Evolutionary conservation across 2,329 filamentous ascomycete species (phyloP).

Genomic region (Sporothrix luriei): DNA sequence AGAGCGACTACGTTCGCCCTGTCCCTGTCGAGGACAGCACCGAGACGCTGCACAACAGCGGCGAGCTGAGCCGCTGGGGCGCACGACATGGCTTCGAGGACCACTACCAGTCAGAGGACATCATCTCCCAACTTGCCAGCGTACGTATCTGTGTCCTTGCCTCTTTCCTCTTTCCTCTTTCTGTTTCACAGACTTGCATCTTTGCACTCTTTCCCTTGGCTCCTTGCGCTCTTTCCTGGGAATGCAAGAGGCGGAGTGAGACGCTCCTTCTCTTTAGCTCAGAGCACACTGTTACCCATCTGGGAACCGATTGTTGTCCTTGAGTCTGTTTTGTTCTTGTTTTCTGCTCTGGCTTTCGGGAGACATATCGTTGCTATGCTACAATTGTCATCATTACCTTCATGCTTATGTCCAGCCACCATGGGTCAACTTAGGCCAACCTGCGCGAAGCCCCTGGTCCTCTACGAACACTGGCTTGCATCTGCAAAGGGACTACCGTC

Average conservation of each 20-base stretch:
- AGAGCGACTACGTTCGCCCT: constrained; percentile 56
- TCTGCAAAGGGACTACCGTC: neutral
- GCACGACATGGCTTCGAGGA: constrained; percentile 88
- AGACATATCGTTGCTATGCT: too few relatives aligned
- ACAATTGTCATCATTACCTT: neutral
- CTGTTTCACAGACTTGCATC: neutral
- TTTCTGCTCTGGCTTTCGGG: neutral
- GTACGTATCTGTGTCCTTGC: constrained; percentile 53
- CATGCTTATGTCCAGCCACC: neutral
- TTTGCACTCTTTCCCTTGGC: neutral
- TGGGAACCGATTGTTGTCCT: neutral
- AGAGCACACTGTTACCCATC: neutral
- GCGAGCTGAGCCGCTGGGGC: constrained; percentile 51
- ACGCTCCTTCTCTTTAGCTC: neutral
- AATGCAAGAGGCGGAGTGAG: neutral
- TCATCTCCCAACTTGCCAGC: constrained; percentile 79
- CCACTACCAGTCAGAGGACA: constrained; percentile 87
- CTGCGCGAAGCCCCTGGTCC: neutral
- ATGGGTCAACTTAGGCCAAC: neutral
- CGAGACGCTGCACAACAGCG: constrained; percentile 30
- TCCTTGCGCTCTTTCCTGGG: neutral
- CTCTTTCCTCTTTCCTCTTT: constrained; percentile 14
- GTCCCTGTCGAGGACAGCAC: constrained; percentile 40
- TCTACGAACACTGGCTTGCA: neutral
- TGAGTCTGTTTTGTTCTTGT: neutral